Conservation (phyloP, 345 rosid species). For the Euphorbia pulcherrima region DNA sequence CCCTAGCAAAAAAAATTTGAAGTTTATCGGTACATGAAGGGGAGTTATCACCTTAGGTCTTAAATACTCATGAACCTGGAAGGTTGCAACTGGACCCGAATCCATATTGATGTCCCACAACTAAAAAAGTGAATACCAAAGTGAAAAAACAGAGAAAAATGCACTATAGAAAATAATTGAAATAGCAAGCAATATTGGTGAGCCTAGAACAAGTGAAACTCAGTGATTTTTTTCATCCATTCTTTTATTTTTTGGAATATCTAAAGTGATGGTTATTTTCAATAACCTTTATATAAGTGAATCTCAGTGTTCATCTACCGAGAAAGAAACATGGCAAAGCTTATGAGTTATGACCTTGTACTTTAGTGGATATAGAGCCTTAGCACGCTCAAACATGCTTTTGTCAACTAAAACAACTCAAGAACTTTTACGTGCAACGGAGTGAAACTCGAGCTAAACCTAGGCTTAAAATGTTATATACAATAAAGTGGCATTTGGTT, state of each 20-base stretch:
- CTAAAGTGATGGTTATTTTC: no score
- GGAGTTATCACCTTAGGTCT: conserved; percentile 62
- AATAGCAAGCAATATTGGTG: background rate
- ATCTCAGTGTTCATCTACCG: no score
- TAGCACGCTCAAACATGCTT: background rate
- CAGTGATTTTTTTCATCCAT: no score
- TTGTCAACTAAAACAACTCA: background rate
- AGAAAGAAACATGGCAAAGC: background rate
- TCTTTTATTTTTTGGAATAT: no score
- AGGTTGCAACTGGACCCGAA: conserved; percentile 82
- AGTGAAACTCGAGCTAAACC: background rate
- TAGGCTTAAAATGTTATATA: background rate
- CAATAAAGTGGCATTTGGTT: background rate
- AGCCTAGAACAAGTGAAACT: background rate
- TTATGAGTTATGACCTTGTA: no score
- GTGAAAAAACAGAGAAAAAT: background rate
- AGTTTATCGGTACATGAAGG: background rate
- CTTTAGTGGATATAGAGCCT: background rate
- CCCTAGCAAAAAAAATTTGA: background rate
- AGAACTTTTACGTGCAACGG: background rate
- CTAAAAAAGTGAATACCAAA: conserved; percentile 22
- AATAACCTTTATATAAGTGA: no score
- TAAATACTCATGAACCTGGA: conserved; percentile 74
- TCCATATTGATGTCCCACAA: conserved; percentile 91
- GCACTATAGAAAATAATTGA: background rate